Conservation (phyloP, 179 eudicot species). For the Nepenthes alata region DNA sequence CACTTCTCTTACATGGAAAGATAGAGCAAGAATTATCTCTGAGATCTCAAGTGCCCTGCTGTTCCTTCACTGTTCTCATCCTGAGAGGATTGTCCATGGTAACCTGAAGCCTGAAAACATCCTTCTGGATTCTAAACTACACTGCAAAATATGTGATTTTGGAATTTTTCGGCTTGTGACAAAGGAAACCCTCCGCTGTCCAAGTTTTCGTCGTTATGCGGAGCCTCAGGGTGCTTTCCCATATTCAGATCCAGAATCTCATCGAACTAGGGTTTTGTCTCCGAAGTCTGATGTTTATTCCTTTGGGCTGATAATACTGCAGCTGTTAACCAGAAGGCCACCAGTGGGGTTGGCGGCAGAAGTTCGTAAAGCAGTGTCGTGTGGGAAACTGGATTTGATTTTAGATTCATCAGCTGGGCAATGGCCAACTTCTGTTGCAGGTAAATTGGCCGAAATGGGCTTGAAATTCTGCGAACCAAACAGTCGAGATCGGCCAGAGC, state of each 20-base stretch:
- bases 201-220: slow-evolving; percentile 36
- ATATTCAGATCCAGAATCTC: slow-evolving; percentile 61
- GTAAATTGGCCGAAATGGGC: slow-evolving; percentile 46
- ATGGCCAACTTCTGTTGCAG: slow-evolving; percentile 56
- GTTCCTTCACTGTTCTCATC: slow-evolving; percentile 52
- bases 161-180: slow-evolving; percentile 42
- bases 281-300: slow-evolving; percentile 65
- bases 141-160: slow-evolving; percentile 58
- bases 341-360: slow-evolving; percentile 40
- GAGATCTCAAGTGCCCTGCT: slow-evolving; percentile 58
- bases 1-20: slow-evolving; percentile 48
- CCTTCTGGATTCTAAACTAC: slow-evolving; percentile 48
- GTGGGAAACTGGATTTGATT: slow-evolving; percentile 37
- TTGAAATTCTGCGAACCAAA: slow-evolving; percentile 61
- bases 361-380: slow-evolving; percentile 50
- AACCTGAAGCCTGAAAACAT: slow-evolving; percentile 62
- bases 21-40: slow-evolving; percentile 51
- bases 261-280: slow-evolving; percentile 39
- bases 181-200: slow-evolving; percentile 36
- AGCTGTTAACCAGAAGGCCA: slow-evolving; percentile 56
- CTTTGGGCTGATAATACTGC: slow-evolving; percentile 59
- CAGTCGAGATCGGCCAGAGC: slow-evolving; percentile 54
- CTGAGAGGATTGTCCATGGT: slow-evolving; percentile 62
- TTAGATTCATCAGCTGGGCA: slow-evolving; percentile 68
- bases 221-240: slow-evolving; percentile 52